Conservation (phyloP, 768 basidiomycete genomes). For the Fomitopsis pulvina region DNA sequence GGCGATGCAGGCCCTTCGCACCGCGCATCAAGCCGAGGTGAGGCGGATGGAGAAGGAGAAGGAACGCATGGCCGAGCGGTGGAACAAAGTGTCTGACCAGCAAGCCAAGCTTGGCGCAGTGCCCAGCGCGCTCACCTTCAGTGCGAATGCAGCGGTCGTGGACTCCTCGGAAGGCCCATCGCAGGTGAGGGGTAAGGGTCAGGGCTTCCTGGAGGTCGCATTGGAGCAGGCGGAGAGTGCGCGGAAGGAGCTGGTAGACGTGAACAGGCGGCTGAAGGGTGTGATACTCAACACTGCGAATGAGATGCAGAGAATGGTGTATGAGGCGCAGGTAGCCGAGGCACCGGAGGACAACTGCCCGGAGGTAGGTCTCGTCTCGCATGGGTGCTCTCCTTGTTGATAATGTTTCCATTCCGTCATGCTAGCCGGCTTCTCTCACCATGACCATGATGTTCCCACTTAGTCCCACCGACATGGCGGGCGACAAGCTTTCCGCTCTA, state of each 20-base stretch:
- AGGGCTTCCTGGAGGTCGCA: slow-evolving; percentile 55
- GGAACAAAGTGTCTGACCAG: slow-evolving; percentile 62
- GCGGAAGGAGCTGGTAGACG: slow-evolving; percentile 51
- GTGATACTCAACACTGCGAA: slow-evolving; percentile 59
- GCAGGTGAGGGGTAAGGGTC: slow-evolving; percentile 37
- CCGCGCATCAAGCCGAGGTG: slow-evolving; percentile 61
- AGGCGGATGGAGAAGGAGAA: slow-evolving; percentile 80
- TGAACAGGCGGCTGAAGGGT: slow-evolving; percentile 56
- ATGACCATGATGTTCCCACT: slow-evolving; percentile 21
- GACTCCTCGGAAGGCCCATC: slow-evolving; percentile 38
- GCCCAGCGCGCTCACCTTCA: slow-evolving; percentile 40
- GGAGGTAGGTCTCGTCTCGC: slow-evolving; percentile 33
- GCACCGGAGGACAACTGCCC: slow-evolving; percentile 34
- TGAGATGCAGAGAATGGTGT: slow-evolving; percentile 50
- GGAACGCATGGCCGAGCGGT: slow-evolving; percentile 68
- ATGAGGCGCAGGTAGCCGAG: slow-evolving; percentile 34
- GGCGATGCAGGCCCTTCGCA: slow-evolving; percentile 59
- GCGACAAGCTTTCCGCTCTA: slow-evolving; percentile 19
- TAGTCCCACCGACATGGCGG: slow-evolving; percentile 18
- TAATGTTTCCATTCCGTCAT: no score
- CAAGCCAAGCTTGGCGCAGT: slow-evolving; percentile 51
- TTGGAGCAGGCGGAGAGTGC: slow-evolving; percentile 70
- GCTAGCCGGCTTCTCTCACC: slow-evolving; percentile 20
- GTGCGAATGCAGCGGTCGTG: slow-evolving; percentile 25
- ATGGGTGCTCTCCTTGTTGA: no score